Base-by-base conservation (phyloP, 257 asterid genomes). In the Ophiorrhiza pumila region DNA sequence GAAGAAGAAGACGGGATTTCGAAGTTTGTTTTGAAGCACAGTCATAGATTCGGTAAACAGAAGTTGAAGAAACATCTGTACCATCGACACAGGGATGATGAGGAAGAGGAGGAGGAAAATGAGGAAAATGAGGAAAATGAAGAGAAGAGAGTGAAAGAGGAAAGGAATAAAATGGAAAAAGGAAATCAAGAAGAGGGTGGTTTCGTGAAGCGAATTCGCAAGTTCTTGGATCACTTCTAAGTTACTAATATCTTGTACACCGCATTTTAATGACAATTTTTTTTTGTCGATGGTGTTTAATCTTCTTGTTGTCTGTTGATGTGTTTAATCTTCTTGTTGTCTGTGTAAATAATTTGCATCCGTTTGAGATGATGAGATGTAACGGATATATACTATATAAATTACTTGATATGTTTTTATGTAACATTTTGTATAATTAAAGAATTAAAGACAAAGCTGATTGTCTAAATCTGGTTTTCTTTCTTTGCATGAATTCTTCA, bases 181-280 rank as follows among this genome's bases (percentile, higher is more conserved):
- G 64, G 69, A 42, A 65, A 59, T 68, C 65, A 77, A 70, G 68
- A 52, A 18, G 60, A 29, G 18, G 65, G 70, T 22, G 80, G 85
- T 58, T 70, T 87, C 76, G 52, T 83, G 84, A 79, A 52, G 32
- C 81, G 86, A 49, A 80, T 88, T 69, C 90, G 89, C 77, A 87
- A 88, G 81, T 82, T 88, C 72, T 62, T 91, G 77, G 79, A 78
- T 61, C 70, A 65, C 35, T 74, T 76, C 66, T 53, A 66, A 74
- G 59, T 49, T 50, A 20, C 32, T 3, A 27, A 59, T 35, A 59
- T 9, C 41, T 31, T 68, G 65, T 17, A 7, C 63, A 45, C 15
- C 18, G 11, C 43, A 12, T 61, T 34, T n/a, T 57, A 42, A 20
- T 29, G 53, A 12, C 31, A 42, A 55, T 57, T 25, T 12, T 23